Evolutionary conservation across 331 rosid species (phyloP).

Genomic region (Telfairia occidentalis): DNA sequence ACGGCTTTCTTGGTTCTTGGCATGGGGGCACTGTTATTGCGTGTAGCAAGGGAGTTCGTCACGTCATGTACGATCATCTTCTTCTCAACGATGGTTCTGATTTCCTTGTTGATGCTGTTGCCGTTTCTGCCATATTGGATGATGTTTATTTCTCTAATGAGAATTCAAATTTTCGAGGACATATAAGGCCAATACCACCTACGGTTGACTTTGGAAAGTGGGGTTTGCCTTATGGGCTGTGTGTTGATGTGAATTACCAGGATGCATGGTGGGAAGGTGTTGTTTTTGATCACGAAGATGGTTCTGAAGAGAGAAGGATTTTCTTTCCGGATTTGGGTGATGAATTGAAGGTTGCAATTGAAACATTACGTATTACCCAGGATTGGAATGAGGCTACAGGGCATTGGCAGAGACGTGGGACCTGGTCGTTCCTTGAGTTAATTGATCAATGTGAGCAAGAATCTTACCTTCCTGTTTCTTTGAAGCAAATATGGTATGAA

Average conservation of each 20-base stretch:
- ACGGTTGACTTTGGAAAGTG: conserved; percentile 6
- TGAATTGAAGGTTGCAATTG: conserved; percentile 33
- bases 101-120: conserved; percentile 35
- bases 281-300: conserved; percentile 45
- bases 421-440: conserved; percentile 63
- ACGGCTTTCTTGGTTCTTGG: conserved; percentile 83
- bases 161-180: conserved; percentile 25
- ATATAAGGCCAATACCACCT: conserved; percentile 65
- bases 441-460: conserved; percentile 40
- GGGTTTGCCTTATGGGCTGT: conserved; percentile 47
- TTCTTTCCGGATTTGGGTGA: conserved; percentile 89
- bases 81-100: conserved; percentile 25
- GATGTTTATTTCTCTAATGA: conserved; percentile 18
- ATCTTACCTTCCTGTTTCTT: conserved; percentile 33
- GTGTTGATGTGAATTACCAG: conserved; percentile 51
- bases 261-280: conserved; percentile 99
- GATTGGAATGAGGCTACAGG: conserved; percentile 61
- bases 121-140: conserved; percentile 42
- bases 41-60: conserved; percentile 29
- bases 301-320: conserved; percentile 36
- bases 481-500: conserved; percentile 88
- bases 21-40: conserved; percentile 45
- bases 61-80: conserved; percentile 44
- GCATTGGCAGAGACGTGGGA: conserved; percentile 52
- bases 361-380: conserved; percentile 41